These are phyloP conservation scores for Xylaria castorea DNA, from an alignment of 495 filamentous ascomycete genomes.

Conservation along the genomic window DNA sequence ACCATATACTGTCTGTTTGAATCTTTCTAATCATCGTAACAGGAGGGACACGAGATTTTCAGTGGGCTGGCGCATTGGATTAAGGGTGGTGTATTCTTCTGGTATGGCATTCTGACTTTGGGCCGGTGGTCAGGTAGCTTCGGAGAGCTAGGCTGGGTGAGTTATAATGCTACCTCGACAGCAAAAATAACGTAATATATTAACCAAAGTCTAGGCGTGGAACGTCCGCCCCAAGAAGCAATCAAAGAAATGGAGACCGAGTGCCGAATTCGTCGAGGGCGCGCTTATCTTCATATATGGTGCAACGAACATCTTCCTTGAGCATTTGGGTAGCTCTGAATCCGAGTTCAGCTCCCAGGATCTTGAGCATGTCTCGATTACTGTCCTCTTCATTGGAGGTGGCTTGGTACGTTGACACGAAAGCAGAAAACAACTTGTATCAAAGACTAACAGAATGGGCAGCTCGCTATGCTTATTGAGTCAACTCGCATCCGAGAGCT, in stretches of 20 bases:
- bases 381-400: conserved; percentile 92
- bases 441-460: conserved; percentile 29
- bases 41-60: conserved; percentile 71
- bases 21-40: conserved; percentile 22
- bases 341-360: conserved; percentile 76
- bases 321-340: conserved; percentile 80
- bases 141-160: conserved; percentile 85
- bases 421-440: neutral
- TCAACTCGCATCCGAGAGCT: conserved; percentile 72
- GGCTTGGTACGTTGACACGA: conserved; percentile 69
- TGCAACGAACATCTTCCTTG: conserved; percentile 87
- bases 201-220: conserved; percentile 67
- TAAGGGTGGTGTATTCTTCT: conserved; percentile 97
- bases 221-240: conserved; percentile 75
- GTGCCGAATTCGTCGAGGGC: conserved; percentile 88
- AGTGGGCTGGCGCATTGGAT: conserved; percentile 92
- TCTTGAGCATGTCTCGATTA: conserved; percentile 92
- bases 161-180: conserved; percentile 31
- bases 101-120: conserved; percentile 88
- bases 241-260: conserved; percentile 70
- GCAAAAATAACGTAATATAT: conserved; percentile 25
- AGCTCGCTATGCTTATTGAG: conserved; percentile 95
- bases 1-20: conserved; percentile 6
- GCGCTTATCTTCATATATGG: conserved; percentile 90
- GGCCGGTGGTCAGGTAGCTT: conserved; percentile 92